phyloP scores from a whole-genome alignment of 2,329 filamentous ascomycete genomes.

The Fusarium sp. region DNA sequence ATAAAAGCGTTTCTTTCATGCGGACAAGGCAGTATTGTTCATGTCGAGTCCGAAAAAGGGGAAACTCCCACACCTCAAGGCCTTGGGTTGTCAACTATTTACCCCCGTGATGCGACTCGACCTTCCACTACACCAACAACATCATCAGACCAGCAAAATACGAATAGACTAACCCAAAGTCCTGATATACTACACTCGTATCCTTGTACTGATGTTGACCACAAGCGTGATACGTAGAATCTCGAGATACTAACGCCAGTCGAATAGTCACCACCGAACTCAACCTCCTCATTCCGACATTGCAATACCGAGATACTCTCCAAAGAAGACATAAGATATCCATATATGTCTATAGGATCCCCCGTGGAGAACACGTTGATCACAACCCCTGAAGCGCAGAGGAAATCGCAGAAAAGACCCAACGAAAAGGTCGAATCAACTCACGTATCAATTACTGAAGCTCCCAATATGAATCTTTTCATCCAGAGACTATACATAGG shows the following conservation, averaged over 20 bases:
- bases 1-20: neutral
- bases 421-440: neutral
- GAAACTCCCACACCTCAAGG: neutral
- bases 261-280: neutral
- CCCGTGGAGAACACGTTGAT: neutral
- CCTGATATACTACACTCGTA: neutral
- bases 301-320: neutral
- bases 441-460: neutral
- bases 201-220: neutral
- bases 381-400: too few species aligned
- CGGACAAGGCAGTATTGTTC: neutral
- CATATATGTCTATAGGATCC: neutral
- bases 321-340: neutral
- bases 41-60: neutral
- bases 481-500: neutral
- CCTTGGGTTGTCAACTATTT: neutral
- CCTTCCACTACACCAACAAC: neutral
- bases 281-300: neutral
- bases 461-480: neutral
- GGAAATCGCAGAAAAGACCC: neutral
- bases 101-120: neutral
- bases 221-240: neutral
- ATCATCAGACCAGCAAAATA: accelerated
- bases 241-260: neutral
- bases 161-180: neutral